Evolutionary conservation across 345 rosid genomes (phyloP).

Genomic region (Heritiera littoralis): DNA sequence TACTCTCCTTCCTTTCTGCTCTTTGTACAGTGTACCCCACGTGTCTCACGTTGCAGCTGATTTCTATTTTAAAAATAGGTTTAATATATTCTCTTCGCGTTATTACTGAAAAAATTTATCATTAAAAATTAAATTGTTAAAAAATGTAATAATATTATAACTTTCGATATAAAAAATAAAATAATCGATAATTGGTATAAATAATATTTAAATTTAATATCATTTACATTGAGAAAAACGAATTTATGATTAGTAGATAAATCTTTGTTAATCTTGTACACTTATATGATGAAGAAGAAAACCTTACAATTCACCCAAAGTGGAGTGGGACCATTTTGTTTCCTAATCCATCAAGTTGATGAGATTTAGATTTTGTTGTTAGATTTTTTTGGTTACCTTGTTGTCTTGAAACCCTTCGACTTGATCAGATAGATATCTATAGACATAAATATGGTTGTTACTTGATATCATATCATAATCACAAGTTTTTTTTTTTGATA

Average conservation of each 20-base stretch:
- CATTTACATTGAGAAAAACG: too few relatives aligned
- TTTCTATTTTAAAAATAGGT: too few relatives aligned
- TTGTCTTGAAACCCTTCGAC: neutral
- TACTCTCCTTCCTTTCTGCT: neutral
- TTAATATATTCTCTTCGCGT: too few relatives aligned
- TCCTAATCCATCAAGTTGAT: neutral
- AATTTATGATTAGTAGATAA: too few relatives aligned
- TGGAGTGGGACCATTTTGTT: neutral
- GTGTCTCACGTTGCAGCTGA: conserved; percentile 17
- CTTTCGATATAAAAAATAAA: too few relatives aligned
- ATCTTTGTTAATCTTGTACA: too few relatives aligned
- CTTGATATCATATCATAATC: neutral
- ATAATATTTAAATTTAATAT: too few relatives aligned
- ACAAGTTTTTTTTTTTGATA: neutral
- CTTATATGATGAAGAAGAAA: neutral
- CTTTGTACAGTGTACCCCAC: conserved; percentile 19
- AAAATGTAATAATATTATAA: too few relatives aligned
- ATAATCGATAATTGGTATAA: too few relatives aligned
- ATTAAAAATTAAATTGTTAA: too few relatives aligned
- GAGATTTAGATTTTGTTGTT: neutral
- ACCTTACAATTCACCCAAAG: conserved; percentile 4
- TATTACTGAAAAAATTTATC: too few relatives aligned
- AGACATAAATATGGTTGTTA: neutral
- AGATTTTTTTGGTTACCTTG: neutral
- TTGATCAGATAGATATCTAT: neutral